A percentile compares a stretch with the other conserved stretches of the same genome.
phyloP scores from a whole-genome alignment of 805 yeast species.

The Teunomyces tritomae region DNA sequence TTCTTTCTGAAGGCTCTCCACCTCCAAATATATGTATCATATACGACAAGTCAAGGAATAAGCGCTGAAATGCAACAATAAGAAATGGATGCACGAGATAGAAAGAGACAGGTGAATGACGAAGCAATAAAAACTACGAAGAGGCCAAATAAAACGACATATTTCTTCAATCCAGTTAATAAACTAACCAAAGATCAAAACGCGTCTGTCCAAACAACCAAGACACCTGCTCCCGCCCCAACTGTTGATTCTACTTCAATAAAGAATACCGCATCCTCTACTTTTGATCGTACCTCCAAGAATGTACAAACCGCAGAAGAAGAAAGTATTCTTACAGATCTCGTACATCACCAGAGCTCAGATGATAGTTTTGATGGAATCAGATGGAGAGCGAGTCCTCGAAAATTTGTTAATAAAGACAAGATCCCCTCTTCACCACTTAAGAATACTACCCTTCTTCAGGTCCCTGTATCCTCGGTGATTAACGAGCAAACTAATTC shows the following conservation, averaged over 20 bases:
- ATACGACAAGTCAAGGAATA: too few species aligned
- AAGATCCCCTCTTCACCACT: slow-evolving; percentile 10
- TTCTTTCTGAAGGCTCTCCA: too few species aligned
- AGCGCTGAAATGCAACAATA: background rate
- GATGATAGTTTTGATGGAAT: slow-evolving; percentile 46
- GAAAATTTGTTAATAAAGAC: slow-evolving; percentile 5
- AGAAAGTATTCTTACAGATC: background rate
- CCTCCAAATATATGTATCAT: too few species aligned
- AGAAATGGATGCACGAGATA: background rate
- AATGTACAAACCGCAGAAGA: slow-evolving; percentile 6
- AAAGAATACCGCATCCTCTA: too few species aligned
- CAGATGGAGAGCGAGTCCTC: slow-evolving; percentile 23
- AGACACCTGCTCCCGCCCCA: background rate
- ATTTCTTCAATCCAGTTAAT: slow-evolving; percentile 35
- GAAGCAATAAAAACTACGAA: slow-evolving; percentile 10
- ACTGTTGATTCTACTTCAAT: background rate
- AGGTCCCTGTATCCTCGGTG: slow-evolving; percentile 9
- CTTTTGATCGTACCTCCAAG: background rate
- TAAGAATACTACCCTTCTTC: slow-evolving; percentile 4
- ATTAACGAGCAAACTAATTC: slow-evolving; percentile 34
- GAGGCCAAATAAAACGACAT: slow-evolving; percentile 24
- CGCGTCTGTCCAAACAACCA: background rate
- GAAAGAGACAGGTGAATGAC: slow-evolving; percentile 4
- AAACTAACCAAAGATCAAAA: slow-evolving; percentile 14
- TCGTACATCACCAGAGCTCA: slow-evolving; percentile 11